Evolutionary conservation across 2,329 filamentous ascomycete species (phyloP).

Genomic region (Rhinocladiella similis): DNA sequence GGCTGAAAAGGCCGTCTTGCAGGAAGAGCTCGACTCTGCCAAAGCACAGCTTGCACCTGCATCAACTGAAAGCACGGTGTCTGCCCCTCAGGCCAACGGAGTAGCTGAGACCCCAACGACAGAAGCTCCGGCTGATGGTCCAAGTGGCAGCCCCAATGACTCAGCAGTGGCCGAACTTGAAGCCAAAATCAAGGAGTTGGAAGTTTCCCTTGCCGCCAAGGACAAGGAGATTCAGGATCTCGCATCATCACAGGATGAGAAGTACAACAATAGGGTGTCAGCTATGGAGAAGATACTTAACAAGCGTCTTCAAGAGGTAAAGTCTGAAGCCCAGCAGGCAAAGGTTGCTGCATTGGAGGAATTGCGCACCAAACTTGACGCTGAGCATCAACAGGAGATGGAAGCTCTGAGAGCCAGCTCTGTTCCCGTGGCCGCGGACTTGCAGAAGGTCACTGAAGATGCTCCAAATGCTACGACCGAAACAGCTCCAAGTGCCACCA

Average conservation of each 20-base stretch:
- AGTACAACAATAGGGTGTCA: slow-evolving; percentile 48
- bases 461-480: slow-evolving; percentile 30
- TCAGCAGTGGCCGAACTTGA: slow-evolving; percentile 47
- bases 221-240: slow-evolving; percentile 46
- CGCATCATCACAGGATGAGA: slow-evolving; percentile 48
- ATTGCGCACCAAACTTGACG: slow-evolving; percentile 18
- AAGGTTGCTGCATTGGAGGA: slow-evolving; percentile 33
- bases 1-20: slow-evolving; percentile 68
- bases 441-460: slow-evolving; percentile 19
- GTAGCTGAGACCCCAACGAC: slow-evolving; percentile 53
- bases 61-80: slow-evolving; percentile 16
- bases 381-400: slow-evolving; percentile 45
- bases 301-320: slow-evolving; percentile 63
- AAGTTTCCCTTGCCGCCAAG: slow-evolving; percentile 55
- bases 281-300: slow-evolving; percentile 59
- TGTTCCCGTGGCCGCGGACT: slow-evolving; percentile 37
- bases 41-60: slow-evolving; percentile 58
- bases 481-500: slow-evolving; percentile 21
- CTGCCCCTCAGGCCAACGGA: slow-evolving; percentile 20
- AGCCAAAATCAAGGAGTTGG: slow-evolving; percentile 55
- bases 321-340: slow-evolving; percentile 51
- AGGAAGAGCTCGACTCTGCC: slow-evolving; percentile 65
- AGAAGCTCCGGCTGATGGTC: slow-evolving; percentile 35
- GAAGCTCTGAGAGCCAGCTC: slow-evolving; percentile 38
- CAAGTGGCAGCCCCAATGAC: slow-evolving; percentile 29